Evolutionary conservation across 2,329 filamentous ascomycete species (phyloP), one percentile per base, ranked within the genome.

Genomic region (Aotearoamyces nothofagi): DNA sequence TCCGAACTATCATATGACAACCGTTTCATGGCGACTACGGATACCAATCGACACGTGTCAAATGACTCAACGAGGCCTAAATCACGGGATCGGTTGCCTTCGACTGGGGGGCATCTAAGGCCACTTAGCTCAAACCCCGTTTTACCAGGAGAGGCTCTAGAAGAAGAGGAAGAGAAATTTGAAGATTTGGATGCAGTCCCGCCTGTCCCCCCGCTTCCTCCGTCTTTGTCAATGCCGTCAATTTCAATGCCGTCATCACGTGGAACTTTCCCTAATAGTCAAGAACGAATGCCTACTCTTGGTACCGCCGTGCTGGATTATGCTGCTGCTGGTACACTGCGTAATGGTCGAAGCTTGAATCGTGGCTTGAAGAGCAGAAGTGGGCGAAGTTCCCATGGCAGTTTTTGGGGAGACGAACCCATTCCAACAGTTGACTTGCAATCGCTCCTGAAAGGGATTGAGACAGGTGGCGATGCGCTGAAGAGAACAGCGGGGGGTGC

Each of bases 1-100:
- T 78, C 73, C 5, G 76, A 81, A 43, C 53, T 70, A 12, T 77
- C 69, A 22, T 74, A 69, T 47, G 70, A 68, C 22, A 40, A 41
- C 10, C 32, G 27, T 6, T 39, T 43, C 22, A 38, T 40, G 17
- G 38, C 38, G 15, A 11, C 33, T 15, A 22, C 37, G 9, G 17
- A 26, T 5, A 33, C 39, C 5, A 49, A 45, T 15, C 33, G 42
- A 15, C 42, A 37, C 11, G 43, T 39, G 17, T 33, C 39, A 4
- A 36, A 37, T 10, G 41, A 43, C 9, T 33, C 40, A 31, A 26
- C 41, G 17, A 33, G 44, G 32, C 46, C 45, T 9, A 49, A 46
- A 37, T 49, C 47, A 20, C 36, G 41, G 27, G 47, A 50, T 22
- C 38, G 42, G 5, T 31, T 34, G 13, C 26, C 38, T 9, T 27